These are phyloP conservation scores for Phanerochaete sordida DNA, from an alignment of 768 basidiomycete genomes.

Conservation along the genomic window DNA sequence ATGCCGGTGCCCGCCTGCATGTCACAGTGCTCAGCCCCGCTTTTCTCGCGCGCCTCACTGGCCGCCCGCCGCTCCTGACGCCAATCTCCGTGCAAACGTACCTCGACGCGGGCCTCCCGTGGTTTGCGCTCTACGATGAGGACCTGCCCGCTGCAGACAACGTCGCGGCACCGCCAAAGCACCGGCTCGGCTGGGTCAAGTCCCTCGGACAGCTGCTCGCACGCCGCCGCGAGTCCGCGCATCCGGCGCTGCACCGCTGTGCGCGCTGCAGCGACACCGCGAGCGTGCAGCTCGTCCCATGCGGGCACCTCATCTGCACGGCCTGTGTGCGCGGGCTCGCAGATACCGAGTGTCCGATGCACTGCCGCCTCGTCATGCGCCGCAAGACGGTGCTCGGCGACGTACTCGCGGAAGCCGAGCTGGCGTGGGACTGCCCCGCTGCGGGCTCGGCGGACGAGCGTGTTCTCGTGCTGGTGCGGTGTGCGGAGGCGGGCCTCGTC, in stretches of 20 bases:
- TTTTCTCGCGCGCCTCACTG: neutral
- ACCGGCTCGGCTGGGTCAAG: neutral
- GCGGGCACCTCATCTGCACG: neutral
- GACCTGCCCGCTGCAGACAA: neutral
- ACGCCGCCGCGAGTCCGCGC: too few relatives aligned
- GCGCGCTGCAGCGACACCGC: too few relatives aligned
- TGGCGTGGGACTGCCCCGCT: neutral
- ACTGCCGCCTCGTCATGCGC: neutral
- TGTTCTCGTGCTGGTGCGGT: neutral
- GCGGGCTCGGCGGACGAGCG: neutral
- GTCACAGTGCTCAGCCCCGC: slow-evolving; percentile 16
- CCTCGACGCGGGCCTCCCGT: neutral
- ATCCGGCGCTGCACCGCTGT: too few relatives aligned
- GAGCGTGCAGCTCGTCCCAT: too few relatives aligned
- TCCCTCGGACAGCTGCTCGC: too few relatives aligned
- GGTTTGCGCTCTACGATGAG: slow-evolving; percentile 1
- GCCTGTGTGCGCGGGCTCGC: neutral
- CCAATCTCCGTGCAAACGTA: neutral
- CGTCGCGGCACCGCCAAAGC: neutral
- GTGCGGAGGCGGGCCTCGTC: neutral
- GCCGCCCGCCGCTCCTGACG: neutral
- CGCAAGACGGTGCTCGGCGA: neutral
- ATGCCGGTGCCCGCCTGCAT: slow-evolving; percentile 11
- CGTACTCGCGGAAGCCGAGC: slow-evolving; percentile 1
- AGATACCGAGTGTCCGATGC: neutral